Base-by-base conservation (phyloP, 163 green algal genomes). In the Volvox carteri region DNA sequence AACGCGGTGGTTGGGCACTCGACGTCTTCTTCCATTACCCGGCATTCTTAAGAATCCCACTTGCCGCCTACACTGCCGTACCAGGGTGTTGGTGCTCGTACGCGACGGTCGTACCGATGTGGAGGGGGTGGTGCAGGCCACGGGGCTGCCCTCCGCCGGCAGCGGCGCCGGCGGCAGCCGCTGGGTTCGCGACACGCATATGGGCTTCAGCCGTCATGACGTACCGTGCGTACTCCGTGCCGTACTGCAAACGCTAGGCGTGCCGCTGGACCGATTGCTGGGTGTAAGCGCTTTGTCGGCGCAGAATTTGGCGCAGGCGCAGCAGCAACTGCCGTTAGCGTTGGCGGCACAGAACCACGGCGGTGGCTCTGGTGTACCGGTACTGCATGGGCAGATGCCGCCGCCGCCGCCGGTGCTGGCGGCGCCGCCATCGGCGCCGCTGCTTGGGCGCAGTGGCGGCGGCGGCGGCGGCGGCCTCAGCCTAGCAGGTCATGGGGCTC, bases 181-280 rank as follows among this genome's bases (percentile, higher is more conserved):
- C 68, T 89, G 84, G 84, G 84, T 83, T 37, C 84, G 84, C 19
- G 84, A 89, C 84, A 84, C 68, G 50, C 52, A 84, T 25, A 75
- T 89, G 81, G 81, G 65, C 35, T 87, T 87, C 81, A 70, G 42
- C 30, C 81, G 81, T 9, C 81, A 87, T 35, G 81, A 87, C 62
- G 81, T 87, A 65, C 81, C 81, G n/a, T 70, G 46, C 81, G 81
- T 87, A 46, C 67, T 87, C 65, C 81, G 81, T 28, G 60, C 81
- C 21, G 35, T 87, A 48, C 81, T 86, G 78, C 78, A 76, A 56
- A 86, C 78, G 78, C 58, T 86, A 60, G 78, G 78, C 39, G 30
- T 86, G 78, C 78, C 78, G 28, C 39, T 86, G 78, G 78, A 86
- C 7, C 56, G 78, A 6, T 39, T 86, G 58, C 58, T 86, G 78